These are phyloP conservation scores for Halophytophthora batemanensis DNA, from an alignment of 352 stramenopile genomes.

Conservation along the genomic window DNA sequence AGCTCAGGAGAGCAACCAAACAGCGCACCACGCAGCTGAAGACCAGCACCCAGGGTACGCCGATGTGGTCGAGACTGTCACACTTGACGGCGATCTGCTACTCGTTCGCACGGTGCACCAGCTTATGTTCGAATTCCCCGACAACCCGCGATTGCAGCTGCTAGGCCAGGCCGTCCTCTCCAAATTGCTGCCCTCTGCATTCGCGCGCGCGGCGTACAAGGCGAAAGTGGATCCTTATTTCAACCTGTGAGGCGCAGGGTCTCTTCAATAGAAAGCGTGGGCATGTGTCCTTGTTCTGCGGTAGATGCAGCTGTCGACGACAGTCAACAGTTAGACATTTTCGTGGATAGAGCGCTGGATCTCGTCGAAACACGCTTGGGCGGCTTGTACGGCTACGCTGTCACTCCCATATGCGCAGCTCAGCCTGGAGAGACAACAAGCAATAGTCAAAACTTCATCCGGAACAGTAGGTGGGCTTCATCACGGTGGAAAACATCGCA, in stretches of 20 bases:
- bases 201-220: constrained; percentile 68
- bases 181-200: constrained; percentile 62
- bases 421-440: constrained; percentile 12
- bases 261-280: background rate
- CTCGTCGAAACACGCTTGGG: constrained; percentile 26
- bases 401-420: constrained; percentile 24
- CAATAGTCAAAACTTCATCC: constrained; percentile 1
- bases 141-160: constrained; percentile 58
- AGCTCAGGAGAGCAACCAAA: constrained; percentile 6
- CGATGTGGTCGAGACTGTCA: constrained; percentile 37
- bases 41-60: constrained; percentile 10
- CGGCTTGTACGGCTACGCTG: constrained; percentile 16
- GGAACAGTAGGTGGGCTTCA: background rate
- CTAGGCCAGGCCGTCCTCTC: constrained; percentile 45
- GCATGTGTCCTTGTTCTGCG: background rate
- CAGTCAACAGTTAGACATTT: too few relatives aligned
- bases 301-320: too few relatives aligned
- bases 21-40: background rate
- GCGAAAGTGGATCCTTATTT: constrained; percentile 73
- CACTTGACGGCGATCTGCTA: constrained; percentile 46
- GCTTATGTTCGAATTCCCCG: constrained; percentile 59
- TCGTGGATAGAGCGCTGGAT: constrained; percentile 9
- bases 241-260: constrained; percentile 36
- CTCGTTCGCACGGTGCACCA: constrained; percentile 61
- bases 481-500: background rate